Percentiles rank a stretch among this genome's conserved stretches.
Evolutionary conservation across 108 stramenopile genomes (phyloP).

Genomic region (Cyclostephanos tholiformis): DNA sequence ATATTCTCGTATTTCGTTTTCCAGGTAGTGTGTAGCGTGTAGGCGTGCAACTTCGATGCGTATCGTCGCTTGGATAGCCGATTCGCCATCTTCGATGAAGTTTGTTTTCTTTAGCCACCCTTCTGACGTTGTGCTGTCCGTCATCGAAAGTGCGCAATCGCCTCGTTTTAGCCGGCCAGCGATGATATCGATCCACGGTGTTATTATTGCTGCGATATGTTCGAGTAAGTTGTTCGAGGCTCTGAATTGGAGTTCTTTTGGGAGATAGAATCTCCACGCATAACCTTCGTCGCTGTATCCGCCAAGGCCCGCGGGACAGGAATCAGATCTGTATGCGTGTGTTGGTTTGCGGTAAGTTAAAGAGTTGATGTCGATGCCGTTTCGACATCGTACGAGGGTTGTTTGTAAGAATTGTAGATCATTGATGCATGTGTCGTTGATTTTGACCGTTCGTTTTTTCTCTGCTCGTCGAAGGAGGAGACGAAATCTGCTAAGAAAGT

Average conservation of each 20-base stretch:
- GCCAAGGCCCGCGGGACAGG: conserved; percentile 13
- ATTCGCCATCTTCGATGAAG: conserved; percentile 1
- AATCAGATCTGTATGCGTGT: background rate
- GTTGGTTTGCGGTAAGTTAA: background rate
- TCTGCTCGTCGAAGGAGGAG: background rate
- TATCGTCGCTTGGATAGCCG: too few species aligned
- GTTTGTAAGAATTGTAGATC: background rate
- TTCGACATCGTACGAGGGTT: background rate
- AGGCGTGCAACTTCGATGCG: too few species aligned
- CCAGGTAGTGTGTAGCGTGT: too few species aligned
- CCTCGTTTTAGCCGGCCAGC: background rate
- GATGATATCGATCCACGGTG: conserved; percentile 16
- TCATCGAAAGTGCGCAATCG: too few species aligned
- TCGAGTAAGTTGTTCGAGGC: conserved; percentile 32
- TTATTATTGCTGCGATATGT: background rate
- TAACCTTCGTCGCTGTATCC: conserved; percentile 6
- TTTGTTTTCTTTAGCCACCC: conserved; percentile 15
- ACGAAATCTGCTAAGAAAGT: conserved; percentile 21
- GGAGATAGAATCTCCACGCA: conserved; percentile 17
- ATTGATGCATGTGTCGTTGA: background rate
- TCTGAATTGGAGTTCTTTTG: conserved; percentile 3
- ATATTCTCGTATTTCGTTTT: too few species aligned
- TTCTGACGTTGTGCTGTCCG: conserved; percentile 8
- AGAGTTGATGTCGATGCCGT: conserved; percentile 6
- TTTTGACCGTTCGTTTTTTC: too few species aligned